Base-by-base conservation (phyloP, 805 yeast genomes). In the Candida schatavii region DNA sequence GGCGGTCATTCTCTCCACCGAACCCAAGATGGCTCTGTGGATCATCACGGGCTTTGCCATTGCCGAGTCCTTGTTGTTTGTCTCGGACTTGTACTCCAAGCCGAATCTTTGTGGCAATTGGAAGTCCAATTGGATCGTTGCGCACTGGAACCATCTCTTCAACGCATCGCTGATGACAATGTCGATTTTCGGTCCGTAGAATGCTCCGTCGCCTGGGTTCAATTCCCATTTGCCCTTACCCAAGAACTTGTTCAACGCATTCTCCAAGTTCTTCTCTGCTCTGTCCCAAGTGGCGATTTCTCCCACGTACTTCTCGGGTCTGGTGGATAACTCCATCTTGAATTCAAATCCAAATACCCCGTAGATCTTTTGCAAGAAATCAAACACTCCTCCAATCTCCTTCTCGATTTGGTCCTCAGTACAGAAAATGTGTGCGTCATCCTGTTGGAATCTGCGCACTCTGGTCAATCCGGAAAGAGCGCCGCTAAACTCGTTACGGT, bases 1-100 rank as follows among this genome's bases (percentile, higher is more conserved):
- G 49, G 97, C 99, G 49, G 96, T 87, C 98, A 93, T 90, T 78
- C 99, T 87, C 77, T 93, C 99, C 46, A 93, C 95, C 35, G 97
- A 88, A 54, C 99, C 99, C 62, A 91, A 79, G 52, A 93, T 88
- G 52, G 99, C 99, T 72, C 99, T 87, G 75, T 93, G 99, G 61
- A 93, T 91, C 98, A 93, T 93, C 42, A 93, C 99, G 39, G 99
- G 99, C 68, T 96, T 86, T 44, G 77, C 79, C 54, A 74, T 75
- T 47, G 77, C 78, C 49, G 76, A 74, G 32, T 57, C 79, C 56
- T 66, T 68, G 49, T 77, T 85, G 69, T 79, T 81, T 39, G 59
- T 52, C 42, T 68, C 73, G 38, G 86, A 77, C 70, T 86, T 85
- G 75, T 77, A 93, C 66, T 85, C 89, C 54, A 93, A 78, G 55